These are phyloP conservation scores for Parastagonospora nodorum DNA, from an alignment of 2,329 filamentous ascomycete species.

Conservation along the genomic window DNA sequence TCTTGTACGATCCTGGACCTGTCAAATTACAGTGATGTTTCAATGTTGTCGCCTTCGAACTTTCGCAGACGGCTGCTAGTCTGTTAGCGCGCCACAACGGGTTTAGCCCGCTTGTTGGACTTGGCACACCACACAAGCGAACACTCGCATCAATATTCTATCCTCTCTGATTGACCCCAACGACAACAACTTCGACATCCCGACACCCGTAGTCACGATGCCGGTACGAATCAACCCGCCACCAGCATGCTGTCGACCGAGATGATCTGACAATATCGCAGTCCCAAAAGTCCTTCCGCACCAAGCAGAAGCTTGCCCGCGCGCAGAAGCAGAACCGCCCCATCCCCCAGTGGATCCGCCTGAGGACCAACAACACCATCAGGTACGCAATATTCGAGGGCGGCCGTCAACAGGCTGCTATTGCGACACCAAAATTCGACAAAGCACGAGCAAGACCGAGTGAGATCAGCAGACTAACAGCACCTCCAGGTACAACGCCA, in stretches of 20 bases:
- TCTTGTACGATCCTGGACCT: background rate
- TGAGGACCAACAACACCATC: constrained; percentile 98
- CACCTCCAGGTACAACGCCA: constrained; percentile 90
- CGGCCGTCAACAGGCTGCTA: background rate
- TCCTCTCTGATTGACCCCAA: constrained; percentile 5
- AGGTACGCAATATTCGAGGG: constrained; percentile 68
- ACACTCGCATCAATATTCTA: constrained; percentile 4
- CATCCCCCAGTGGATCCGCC: constrained; percentile 99
- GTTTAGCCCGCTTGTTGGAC: background rate
- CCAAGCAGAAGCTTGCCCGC: constrained; percentile 99
- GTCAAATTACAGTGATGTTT: constrained; percentile 1
- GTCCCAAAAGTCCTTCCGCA: constrained; percentile 99
- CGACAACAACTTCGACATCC: constrained; percentile 41
- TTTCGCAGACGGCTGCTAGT: background rate
- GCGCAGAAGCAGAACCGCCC: constrained; percentile 99
- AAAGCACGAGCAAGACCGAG: constrained; percentile 3
- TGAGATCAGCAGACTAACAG: constrained; percentile 15
- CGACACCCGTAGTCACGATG: constrained; percentile 46
- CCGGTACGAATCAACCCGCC: constrained; percentile 38
- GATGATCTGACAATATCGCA: constrained; percentile 51
- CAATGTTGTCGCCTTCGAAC: background rate
- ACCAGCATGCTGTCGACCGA: background rate
- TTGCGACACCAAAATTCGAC: background rate
- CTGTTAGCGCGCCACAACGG: background rate
- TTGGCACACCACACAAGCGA: constrained; percentile 2